Base-by-base conservation (phyloP, 163 green algal genomes). In the Chloromonas sp. region DNA sequence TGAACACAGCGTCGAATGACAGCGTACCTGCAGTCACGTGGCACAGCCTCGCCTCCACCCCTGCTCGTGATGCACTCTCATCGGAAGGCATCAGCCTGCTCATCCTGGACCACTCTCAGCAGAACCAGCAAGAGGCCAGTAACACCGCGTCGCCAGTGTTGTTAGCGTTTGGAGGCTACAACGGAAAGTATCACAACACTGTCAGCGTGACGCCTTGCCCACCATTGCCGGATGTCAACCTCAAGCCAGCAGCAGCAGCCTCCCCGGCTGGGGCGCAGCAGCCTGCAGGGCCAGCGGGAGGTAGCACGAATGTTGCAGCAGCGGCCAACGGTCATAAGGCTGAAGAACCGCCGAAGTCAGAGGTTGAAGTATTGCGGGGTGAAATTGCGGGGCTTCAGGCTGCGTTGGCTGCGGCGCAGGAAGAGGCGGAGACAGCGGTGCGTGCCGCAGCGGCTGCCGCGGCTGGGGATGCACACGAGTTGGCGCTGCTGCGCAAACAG, bases 111-210 rank as follows among this genome's bases (percentile, higher is more conserved):
- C 71, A 11, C 2, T 58, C 71, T 36, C 36, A 36, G 36, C 36
- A 36, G 36, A 36, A 36, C 36, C 36, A 36, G 36, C 36, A 36
- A 36, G 36, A 36, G 36, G 36, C 36, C 36, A 36, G 36, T 36
- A 36, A 36, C 36, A 36, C 36, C 36, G 36, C 36, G 36, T 36
- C 66, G 66, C 66, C 66, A 74, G 90, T 90, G 76, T 90, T 98
- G 58, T 84, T 98, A 0, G 90, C 94, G 0, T 98, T 97, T 89
- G 95, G 95, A 15, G 95, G 95, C 14, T 98, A 98, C 91, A 97
- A 98, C 86, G 95, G 95, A 2, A 93, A 92, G 82, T 97, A 96
- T 87, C 94, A 96, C 82, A 95, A 93, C 82, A 60, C 87, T 2
- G 85, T 97, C n/a, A 88, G 78, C 70, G 76, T 94, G 71, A 85